Evolutionary conservation across 192 early-diverging fungal genomes (phyloP), one percentile per base, ranked within the genome.

Genomic region (Podila epigama): DNA sequence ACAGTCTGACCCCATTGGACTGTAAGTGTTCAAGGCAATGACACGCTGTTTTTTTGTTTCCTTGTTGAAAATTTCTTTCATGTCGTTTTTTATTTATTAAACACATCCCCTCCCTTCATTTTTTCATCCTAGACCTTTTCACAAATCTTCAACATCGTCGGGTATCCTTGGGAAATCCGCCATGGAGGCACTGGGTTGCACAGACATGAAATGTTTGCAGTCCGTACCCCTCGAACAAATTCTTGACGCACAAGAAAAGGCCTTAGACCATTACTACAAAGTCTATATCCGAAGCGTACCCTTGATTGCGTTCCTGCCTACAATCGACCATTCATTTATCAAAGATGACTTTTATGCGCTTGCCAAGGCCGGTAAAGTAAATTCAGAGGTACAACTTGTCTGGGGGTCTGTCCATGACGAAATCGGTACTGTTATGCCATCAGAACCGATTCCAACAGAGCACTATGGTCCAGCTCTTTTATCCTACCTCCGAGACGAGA

Each of bases 381-480:
- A 64, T 37, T 36, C 34, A 15, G 18, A 11, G 7, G 51, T 51
- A 2, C 50, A 54, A 10, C 25, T 54, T 10, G 2, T 64, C 4
- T 54, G 62, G 62, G 62, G 51, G 12, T 9, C 27, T 6, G n/a
- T 22, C 9, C 22, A 20, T 22, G 62, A 64, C 15, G 62, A 64
- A 7, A 34, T 25, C 22, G 50, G 35, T 1, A 39, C 29, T 5
- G 28, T 52, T 1, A 18, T 64, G 34, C 58, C 58, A 15, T 2
- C 35, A 1, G 27, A 36, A 0, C 62, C 62, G n/a, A 27, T 52
- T 35, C 34, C 34, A 29, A 18, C 39, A 15, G 22, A 22, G 6
- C 25, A 48, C 42, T 34, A 36, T 35, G 35, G 15, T 35, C 6
- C 12, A 39, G n/a, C n/a, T n/a, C n/a, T n/a, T n/a, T n/a, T n/a